A percentile compares a stretch with the other conserved stretches of the same genome.
Conservation (phyloP, 805 yeast genomes). For the Ogataea trehalophila region DNA sequence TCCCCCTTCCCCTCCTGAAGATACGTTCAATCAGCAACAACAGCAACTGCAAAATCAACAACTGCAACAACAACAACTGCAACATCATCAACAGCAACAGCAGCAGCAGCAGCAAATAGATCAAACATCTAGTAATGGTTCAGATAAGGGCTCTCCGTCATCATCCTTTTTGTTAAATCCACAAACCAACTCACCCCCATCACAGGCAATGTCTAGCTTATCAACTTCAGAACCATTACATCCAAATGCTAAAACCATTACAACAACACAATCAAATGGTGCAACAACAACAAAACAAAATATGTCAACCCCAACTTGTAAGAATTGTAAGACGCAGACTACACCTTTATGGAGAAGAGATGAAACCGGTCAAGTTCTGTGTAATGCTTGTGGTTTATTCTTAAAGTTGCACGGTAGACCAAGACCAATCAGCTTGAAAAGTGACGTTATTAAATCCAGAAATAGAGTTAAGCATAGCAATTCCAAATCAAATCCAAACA, state of each 20-base stretch:
- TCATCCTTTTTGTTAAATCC: slow-evolving; percentile 3
- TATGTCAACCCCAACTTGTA: slow-evolving; percentile 68
- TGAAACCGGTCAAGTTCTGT: slow-evolving; percentile 82
- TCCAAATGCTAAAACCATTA: slow-evolving; percentile 61
- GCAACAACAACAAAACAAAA: slow-evolving; percentile 61
- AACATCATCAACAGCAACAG: neutral
- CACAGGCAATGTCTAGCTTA: neutral
- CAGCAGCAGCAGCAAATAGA: neutral
- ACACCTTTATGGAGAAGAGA: slow-evolving; percentile 96
- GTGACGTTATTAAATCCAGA: slow-evolving; percentile 88
- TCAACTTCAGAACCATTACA: slow-evolving; percentile 31
- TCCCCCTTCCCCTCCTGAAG: no score
- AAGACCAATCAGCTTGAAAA: slow-evolving; percentile 84
- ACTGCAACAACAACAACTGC: neutral
- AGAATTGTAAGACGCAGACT: slow-evolving; percentile 86
- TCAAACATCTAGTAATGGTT: neutral
- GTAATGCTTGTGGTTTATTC: slow-evolving; percentile 93
- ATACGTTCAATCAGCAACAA: neutral
- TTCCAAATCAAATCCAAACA: slow-evolving; percentile 43
- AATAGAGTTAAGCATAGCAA: slow-evolving; percentile 65
- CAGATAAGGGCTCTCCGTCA: slow-evolving; percentile 5
- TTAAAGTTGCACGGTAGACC: slow-evolving; percentile 88
- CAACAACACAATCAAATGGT: slow-evolving; percentile 52
- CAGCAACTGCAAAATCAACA: neutral
- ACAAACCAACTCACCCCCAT: neutral